These are phyloP conservation scores for Acorus gramineus DNA, from an alignment of 106 monocot species.

Conservation along the genomic window DNA sequence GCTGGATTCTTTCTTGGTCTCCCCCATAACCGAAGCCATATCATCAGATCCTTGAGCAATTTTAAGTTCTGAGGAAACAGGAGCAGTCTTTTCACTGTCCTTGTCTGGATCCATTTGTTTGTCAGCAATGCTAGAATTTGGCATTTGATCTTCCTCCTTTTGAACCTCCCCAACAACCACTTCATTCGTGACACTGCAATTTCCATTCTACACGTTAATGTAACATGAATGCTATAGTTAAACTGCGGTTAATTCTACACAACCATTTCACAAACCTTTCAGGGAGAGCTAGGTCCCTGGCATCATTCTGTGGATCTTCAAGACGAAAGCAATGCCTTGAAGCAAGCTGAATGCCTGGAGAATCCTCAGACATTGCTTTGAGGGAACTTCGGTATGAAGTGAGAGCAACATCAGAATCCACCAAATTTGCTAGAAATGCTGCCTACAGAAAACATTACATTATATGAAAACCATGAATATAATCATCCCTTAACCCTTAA, in stretches of 20 bases:
- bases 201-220: slow-evolving; percentile 7
- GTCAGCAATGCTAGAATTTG: slow-evolving; percentile 11
- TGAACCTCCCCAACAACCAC: slow-evolving; percentile 14
- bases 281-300: slow-evolving; percentile 16
- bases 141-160: slow-evolving; percentile 28
- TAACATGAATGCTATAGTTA: no score
- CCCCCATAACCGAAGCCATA: no score
- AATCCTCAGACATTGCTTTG: slow-evolving; percentile 69
- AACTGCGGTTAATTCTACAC: no score
- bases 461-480: no score
- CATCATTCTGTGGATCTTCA: slow-evolving; percentile 64
- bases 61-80: slow-evolving; percentile 12
- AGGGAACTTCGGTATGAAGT: slow-evolving; percentile 60
- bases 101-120: slow-evolving; percentile 15
- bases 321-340: slow-evolving; percentile 88
- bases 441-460: slow-evolving; percentile 39
- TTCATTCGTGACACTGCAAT: slow-evolving; percentile 18
- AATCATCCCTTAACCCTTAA: no score
- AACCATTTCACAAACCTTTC: slow-evolving; percentile 35
- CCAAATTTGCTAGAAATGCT: slow-evolving; percentile 58
- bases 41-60: no score
- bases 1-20: slow-evolving; percentile 10
- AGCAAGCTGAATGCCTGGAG: slow-evolving; percentile 73
- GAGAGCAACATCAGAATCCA: slow-evolving; percentile 39
- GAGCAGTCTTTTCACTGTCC: slow-evolving; percentile 9